Conservation (phyloP, 345 rosid genomes). For the Raphanus raphanistrum region DNA sequence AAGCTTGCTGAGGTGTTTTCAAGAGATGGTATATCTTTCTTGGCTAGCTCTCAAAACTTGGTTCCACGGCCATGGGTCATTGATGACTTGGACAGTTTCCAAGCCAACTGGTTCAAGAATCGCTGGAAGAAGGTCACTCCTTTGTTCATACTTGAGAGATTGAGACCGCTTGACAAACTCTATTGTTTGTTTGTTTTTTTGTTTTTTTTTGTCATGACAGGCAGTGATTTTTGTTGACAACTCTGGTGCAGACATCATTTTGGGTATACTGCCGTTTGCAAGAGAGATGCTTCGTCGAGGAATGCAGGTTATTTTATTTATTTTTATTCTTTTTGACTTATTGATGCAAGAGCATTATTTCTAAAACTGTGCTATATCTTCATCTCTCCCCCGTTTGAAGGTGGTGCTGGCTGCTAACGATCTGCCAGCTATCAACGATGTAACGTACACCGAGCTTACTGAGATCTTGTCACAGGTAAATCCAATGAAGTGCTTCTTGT, state of each 20-base stretch:
- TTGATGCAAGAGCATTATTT: not conserved
- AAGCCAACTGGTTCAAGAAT: constrained; percentile 73
- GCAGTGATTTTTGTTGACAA: constrained; percentile 93
- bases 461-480: constrained; percentile 81
- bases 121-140: constrained; percentile 84
- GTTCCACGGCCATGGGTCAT: constrained; percentile 94
- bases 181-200: not conserved
- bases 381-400: constrained; percentile 39
- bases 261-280: constrained; percentile 90
- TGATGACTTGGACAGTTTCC: constrained; percentile 84
- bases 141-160: not conserved
- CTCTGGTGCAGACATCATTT: constrained; percentile 96
- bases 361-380: constrained; percentile 2
- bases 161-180: not conserved
- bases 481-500: constrained; percentile 4
- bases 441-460: constrained; percentile 76
- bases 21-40: constrained; percentile 89
- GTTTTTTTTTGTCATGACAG: constrained; percentile 50
- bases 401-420: constrained; percentile 96
- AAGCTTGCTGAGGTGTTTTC: constrained; percentile 99
- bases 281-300: constrained; percentile 89
- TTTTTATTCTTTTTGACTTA: constrained; percentile 5
- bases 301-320: constrained; percentile 58
- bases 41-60: constrained; percentile 83
- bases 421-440: constrained; percentile 89